These are phyloP conservation scores for Fusarium pseudonygamai DNA, from an alignment of 2,329 filamentous ascomycete genomes.

Conservation along the genomic window DNA sequence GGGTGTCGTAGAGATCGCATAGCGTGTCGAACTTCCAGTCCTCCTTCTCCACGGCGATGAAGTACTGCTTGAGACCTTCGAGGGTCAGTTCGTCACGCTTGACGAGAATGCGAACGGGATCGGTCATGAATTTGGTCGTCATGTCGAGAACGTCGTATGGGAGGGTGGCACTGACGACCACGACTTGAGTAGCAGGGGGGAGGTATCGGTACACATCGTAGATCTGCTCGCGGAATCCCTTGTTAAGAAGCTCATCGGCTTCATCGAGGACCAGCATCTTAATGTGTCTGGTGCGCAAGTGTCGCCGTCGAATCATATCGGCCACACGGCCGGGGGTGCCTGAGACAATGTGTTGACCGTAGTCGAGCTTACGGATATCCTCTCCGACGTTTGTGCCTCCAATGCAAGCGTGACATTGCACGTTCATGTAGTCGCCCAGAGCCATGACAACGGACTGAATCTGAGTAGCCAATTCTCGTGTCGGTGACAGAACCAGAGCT, in stretches of 20 bases:
- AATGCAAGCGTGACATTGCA: constrained; percentile 98
- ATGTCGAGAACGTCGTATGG: constrained; percentile 98
- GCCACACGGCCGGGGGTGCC: constrained; percentile 94
- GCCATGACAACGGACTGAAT: constrained; percentile 99
- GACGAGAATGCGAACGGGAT: constrained; percentile 94
- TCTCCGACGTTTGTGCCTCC: constrained; percentile 98
- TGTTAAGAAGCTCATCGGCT: constrained; percentile 77
- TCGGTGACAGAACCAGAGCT: constrained; percentile 94
- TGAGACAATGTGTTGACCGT: constrained; percentile 97
- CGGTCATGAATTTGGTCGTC: constrained; percentile 99
- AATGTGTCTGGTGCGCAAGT: constrained; percentile 68
- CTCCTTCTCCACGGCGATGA: constrained; percentile 98
- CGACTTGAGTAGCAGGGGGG: constrained; percentile 96
- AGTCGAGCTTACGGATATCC: constrained; percentile 96
- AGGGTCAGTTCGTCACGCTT: constrained; percentile 99
- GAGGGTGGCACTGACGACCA: constrained; percentile 94
- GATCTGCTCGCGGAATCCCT: constrained; percentile 97
- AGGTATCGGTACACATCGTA: constrained; percentile 99
- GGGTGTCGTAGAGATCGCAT: constrained; percentile 97
- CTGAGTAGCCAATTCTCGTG: constrained; percentile 95
- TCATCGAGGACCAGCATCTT: constrained; percentile 72
- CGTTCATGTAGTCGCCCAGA: constrained; percentile 99
- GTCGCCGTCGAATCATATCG: constrained; percentile 69
- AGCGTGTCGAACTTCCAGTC: constrained; percentile 99
- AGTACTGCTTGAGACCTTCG: constrained; percentile 98